Base-by-base conservation (phyloP, 306 rosid species). In the Mimosa pudica region DNA sequence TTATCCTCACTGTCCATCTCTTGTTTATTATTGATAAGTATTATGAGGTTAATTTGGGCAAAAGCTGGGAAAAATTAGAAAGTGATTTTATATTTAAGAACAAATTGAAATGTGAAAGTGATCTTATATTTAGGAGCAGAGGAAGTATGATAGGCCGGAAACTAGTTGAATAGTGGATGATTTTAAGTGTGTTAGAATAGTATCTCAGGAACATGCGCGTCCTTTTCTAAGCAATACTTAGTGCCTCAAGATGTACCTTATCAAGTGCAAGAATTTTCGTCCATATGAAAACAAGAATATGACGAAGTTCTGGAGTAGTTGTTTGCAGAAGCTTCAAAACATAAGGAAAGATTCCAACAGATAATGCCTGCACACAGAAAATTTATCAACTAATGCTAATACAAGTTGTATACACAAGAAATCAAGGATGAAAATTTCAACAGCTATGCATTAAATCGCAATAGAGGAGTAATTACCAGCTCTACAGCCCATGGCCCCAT, bases 401-500 rank as follows among this genome's bases (percentile, higher is more conserved):
- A 71, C 20, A 64, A 41, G 20, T 67, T 48, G 77, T 58, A 14
- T 7, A 51, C 32, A 80, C 9, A 73, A 24, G 30, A 24, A 24
- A 24, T 24, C 55, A 62, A 24, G 57, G 49, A 45, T 60, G 61
- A 74, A 16, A 82, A 74, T 49, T 44, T 67, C 73, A 70, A 64
- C 36, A 81, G 17, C 57, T 24, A 75, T 33, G 41, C 81, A 73
- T 30, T 45, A 74, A 45, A 77, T 45, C 12, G 12, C 54, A 5
- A 58, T 55, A 76, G 14, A 67, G 72, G 14, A 67, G 72, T 69
- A 62, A 57, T 79, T 88, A 96, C 99, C 94, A 96, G 89, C 83
- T 96, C 99, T 76, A 96, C 99, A 61, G 99, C 99, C 99, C 99
- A 96, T 71, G 97, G 89, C 68, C 99, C 99, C 99, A 96, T 93